Evolutionary conservation across 768 basidiomycete species (phyloP).

Genomic region (Tricholoma hemisulphureum): DNA sequence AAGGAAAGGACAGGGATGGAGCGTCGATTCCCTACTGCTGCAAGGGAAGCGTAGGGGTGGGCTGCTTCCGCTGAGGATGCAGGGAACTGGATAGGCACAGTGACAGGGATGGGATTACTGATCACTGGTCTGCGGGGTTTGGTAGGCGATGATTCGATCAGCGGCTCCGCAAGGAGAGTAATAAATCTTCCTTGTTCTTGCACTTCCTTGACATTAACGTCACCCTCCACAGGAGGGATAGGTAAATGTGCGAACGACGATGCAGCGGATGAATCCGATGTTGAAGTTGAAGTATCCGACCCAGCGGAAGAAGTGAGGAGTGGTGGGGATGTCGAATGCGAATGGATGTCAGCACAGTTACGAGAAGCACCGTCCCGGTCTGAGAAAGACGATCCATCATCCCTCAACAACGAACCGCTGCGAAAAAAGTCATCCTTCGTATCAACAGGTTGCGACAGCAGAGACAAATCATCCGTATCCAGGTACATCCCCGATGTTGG

Average conservation of each 20-base stretch:
- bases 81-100: conserved; percentile 48
- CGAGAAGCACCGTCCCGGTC: conserved; percentile 18
- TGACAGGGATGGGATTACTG: conserved; percentile 30
- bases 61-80: conserved; percentile 26
- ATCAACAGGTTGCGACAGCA: conserved; percentile 2
- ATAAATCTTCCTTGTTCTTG: conserved; percentile 20
- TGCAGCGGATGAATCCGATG: conserved; percentile 45
- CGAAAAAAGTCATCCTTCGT: conserved; percentile 3
- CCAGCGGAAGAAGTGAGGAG: conserved; percentile 59
- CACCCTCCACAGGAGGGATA: conserved; percentile 23
- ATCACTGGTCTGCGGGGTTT: conserved; percentile 25
- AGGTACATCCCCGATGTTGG: conserved; percentile 40
- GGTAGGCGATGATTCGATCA: conserved; percentile 19
- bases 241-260: conserved; percentile 40
- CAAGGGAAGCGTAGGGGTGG: conserved; percentile 4
- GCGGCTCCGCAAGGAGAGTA: conserved; percentile 30
- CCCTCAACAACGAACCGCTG: conserved; percentile 15
- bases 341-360: conserved; percentile 15
- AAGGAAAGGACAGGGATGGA: conserved; percentile 43
- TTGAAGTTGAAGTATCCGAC: conserved; percentile 55
- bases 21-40: conserved; percentile 32
- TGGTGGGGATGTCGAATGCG: conserved; percentile 38
- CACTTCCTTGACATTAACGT: conserved; percentile 19
- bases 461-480: conserved; percentile 23
- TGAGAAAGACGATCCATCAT: conserved; percentile 28